Evolutionary conservation across 345 rosid genomes (phyloP), one percentile per base, ranked within the genome.

Genomic region (Gossypium sturtianum): DNA sequence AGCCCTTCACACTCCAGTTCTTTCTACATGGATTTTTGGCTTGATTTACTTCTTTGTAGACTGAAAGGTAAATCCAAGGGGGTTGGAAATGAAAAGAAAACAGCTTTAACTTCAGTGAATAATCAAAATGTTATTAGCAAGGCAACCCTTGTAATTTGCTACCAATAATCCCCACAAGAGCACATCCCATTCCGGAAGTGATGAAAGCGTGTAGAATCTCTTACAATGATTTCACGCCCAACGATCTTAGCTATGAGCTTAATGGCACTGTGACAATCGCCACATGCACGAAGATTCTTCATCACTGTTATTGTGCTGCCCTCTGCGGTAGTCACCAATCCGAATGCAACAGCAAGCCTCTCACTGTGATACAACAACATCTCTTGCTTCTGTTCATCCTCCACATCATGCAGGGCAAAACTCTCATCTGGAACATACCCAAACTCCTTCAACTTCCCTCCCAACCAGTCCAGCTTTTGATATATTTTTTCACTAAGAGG

Each of bases 251-350:
- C 70, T 68, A 85, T 79, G 15, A 78, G 80, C 60, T 84, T 80
- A 66, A 83, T 81, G 16, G 86, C 80, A 12, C 69, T 76, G 70
- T 86, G 89, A 63, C 90, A 86, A 70, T 88, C 88, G 53, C 87
- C 92, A 74, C 97, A 88, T 9, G 87, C 89, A 6, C 97, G 81
- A 25, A 92, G 87, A 76, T 90, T 90, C 75, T 92, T 90, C 89
- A 92, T 89, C 67, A 90, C 90, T 27, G 87, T 89, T 69, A 89
- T 76, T 9, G 72, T 25, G 57, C 83, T 84, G 38, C 85, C 89
- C 78, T 84, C 87, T 59, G 75, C 71, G 6, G 83, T 82, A 77
- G 76, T 82, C 53, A 89, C 34, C 81, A 90, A 64, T 41, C 75
- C 88, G 77, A 90, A 90, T 52, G 77, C 90, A 74, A 84, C 66